These are phyloP conservation scores for Spergularia marina DNA, from an alignment of 148 eudicot species.

Conservation along the genomic window DNA sequence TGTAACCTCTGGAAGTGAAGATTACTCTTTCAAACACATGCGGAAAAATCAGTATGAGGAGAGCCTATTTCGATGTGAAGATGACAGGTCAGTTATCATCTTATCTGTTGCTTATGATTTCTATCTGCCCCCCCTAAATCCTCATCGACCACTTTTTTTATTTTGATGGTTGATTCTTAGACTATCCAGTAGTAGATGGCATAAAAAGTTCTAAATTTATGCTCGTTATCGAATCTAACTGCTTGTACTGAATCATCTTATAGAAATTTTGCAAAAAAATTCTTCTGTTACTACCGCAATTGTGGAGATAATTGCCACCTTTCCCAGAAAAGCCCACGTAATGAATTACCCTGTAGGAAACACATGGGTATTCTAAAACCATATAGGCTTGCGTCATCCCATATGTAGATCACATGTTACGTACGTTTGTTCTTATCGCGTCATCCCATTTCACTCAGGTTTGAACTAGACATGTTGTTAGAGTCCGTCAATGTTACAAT, in stretches of 20 bases:
- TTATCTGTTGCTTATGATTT: not conserved
- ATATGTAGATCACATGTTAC: not conserved
- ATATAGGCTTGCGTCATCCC: not conserved
- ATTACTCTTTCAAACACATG: conserved; percentile 96
- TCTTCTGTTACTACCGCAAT: not conserved
- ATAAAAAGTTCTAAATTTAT: not conserved
- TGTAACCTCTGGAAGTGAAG: conserved; percentile 99
- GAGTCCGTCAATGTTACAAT: conserved; percentile 73
- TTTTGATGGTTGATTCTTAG: no score
- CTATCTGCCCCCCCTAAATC: no score
- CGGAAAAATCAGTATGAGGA: conserved; percentile 97
- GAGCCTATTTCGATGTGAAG: conserved; percentile 97
- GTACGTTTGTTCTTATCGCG: not conserved
- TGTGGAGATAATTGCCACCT: not conserved
- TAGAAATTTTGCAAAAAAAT: not conserved
- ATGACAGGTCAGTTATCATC: conserved; percentile 62
- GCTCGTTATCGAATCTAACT: not conserved
- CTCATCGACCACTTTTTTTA: no score
- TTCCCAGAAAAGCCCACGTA: not conserved
- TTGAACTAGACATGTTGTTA: conserved; percentile 91
- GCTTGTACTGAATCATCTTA: not conserved
- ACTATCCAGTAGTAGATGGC: no score
- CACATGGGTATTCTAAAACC: not conserved
- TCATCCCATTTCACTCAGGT: conserved; percentile 39
- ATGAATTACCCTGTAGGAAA: not conserved